Conservation (phyloP, 2,329 filamentous ascomycete genomes). For the Verticillium alfalfae region DNA sequence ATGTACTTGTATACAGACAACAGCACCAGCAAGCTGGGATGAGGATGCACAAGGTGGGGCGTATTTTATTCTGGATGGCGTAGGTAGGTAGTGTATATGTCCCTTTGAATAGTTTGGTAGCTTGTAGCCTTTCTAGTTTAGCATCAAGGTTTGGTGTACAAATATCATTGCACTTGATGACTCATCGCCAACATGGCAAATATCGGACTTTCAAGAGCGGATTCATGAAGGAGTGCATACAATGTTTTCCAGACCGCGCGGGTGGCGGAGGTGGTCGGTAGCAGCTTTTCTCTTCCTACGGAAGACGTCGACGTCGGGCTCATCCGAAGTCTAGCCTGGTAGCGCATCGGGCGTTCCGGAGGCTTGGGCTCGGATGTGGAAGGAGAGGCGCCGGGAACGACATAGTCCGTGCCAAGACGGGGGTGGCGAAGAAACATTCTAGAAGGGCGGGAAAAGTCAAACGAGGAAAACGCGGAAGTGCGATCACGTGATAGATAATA, state of each 20-base stretch:
- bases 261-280: not conserved
- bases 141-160: too few species aligned
- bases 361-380: not conserved
- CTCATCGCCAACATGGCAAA: not conserved
- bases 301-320: not conserved
- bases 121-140: too few species aligned
- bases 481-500: not conserved
- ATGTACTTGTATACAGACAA: not conserved
- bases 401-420: not conserved
- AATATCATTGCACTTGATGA: not conserved
- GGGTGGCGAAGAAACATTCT: not conserved
- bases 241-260: too few species aligned
- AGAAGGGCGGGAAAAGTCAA: not conserved
- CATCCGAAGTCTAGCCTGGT: not conserved
- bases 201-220: not conserved
- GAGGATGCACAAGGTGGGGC: conserved; percentile 1
- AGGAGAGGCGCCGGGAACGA: too few species aligned
- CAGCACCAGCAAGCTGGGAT: not conserved
- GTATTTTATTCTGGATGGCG: not conserved
- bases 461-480: not conserved
- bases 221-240: not conserved
- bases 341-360: not conserved
- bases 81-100: not conserved
- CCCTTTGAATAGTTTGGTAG: not conserved
- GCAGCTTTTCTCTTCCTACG: not conserved